Evolutionary conservation across 2,329 filamentous ascomycete genomes (phyloP).

Genomic region (Falciphora oryzae): DNA sequence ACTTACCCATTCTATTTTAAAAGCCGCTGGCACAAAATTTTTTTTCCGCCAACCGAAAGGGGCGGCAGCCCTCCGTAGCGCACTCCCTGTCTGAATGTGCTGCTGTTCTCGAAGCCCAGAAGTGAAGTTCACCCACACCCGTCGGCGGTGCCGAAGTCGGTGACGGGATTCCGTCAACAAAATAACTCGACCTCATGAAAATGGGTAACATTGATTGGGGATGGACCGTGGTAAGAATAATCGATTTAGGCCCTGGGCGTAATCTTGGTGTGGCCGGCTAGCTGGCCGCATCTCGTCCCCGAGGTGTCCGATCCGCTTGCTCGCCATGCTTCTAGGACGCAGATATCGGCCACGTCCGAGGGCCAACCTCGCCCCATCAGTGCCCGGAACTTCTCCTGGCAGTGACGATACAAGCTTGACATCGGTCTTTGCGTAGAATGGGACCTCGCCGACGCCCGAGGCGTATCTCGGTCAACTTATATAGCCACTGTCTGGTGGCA

Average conservation of each 20-base stretch:
- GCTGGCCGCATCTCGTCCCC: neutral
- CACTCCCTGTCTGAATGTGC: neutral
- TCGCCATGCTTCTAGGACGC: no score
- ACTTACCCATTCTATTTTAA: no score
- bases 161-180: neutral
- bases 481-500: neutral
- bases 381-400: neutral
- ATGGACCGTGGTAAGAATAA: neutral
- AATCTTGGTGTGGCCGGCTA: neutral
- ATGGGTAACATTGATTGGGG: neutral
- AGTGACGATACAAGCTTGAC: neutral
- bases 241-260: neutral
- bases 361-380: neutral
- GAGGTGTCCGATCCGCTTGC: no score
- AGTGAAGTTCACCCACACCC: no score
- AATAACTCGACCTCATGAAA: neutral
- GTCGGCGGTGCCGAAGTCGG: neutral
- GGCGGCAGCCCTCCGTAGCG: no score
- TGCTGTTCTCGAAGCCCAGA: neutral
- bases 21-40: no score
- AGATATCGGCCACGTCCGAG: no score
- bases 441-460: neutral
- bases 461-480: neutral
- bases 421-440: neutral
- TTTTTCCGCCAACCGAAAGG: no score